Conservation (phyloP, 768 basidiomycete genomes). For the Glaciozyma antarctica region DNA sequence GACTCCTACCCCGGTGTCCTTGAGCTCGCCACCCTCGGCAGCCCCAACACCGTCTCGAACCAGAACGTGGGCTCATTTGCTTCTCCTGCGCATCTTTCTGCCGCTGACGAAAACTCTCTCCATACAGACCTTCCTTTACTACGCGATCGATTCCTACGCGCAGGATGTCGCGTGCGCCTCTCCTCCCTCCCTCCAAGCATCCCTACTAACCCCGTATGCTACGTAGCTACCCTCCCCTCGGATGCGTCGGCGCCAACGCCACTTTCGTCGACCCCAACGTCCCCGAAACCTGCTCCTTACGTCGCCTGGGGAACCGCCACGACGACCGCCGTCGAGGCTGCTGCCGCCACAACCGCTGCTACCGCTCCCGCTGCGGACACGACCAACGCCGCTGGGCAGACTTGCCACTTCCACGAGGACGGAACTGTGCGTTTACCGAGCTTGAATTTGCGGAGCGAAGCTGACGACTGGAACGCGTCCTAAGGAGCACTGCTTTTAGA, state of each 20-base stretch:
- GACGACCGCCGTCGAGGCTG: not conserved
- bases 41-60: not conserved
- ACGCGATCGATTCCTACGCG: conserved; percentile 23
- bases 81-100: not conserved
- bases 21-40: conserved; percentile 15
- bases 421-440: conserved; percentile 3
- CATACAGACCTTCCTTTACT: not conserved
- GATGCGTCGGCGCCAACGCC: conserved; percentile 10
- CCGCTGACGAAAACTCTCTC: not conserved
- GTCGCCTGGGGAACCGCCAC: conserved; percentile 2
- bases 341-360: conserved; percentile 15
- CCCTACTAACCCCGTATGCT: too few relatives aligned
- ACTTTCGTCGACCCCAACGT: conserved; percentile 6
- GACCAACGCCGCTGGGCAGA: conserved; percentile 1
- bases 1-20: conserved; percentile 11
- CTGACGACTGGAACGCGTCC: too few relatives aligned
- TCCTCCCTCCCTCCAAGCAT: too few relatives aligned
- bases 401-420: conserved; percentile 17
- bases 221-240: conserved; percentile 8
- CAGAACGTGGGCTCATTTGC: not conserved
- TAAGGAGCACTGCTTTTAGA: too few relatives aligned
- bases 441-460: too few relatives aligned
- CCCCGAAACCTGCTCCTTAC: conserved; percentile 1
- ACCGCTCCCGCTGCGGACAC: not conserved
- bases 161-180: conserved; percentile 8